phyloP scores from a whole-genome alignment of 441 rosid species.

The Capsella rubella region DNA sequence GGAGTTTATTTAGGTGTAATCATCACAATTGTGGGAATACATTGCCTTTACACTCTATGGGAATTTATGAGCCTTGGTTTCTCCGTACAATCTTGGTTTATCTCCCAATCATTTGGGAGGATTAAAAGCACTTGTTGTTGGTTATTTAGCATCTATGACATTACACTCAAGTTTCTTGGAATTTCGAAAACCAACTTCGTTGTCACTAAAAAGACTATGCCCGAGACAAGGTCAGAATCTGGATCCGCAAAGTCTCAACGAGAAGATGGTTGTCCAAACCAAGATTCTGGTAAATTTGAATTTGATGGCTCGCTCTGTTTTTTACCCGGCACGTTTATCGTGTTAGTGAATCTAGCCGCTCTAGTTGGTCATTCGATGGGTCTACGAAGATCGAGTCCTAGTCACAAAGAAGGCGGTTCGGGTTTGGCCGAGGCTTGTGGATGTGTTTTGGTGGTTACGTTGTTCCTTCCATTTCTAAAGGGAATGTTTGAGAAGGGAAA shows the following conservation, averaged over 20 bases:
- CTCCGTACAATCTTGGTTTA: slow-evolving; percentile 25
- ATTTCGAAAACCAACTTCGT: slow-evolving; percentile 58
- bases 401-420: slow-evolving; percentile 28
- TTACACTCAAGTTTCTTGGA: slow-evolving; percentile 54
- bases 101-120: slow-evolving; percentile 33
- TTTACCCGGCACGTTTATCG: slow-evolving; percentile 64
- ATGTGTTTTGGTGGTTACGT: slow-evolving; percentile 33
- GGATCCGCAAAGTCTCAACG: neutral
- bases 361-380: slow-evolving; percentile 35
- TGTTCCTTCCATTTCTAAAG: slow-evolving; percentile 36
- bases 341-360: slow-evolving; percentile 54
- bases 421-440: slow-evolving; percentile 35
- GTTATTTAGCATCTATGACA: slow-evolving; percentile 51
- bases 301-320: slow-evolving; percentile 59
- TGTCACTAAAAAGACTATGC: slow-evolving; percentile 56
- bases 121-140: slow-evolving; percentile 45
- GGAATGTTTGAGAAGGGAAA: slow-evolving; percentile 60
- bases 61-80: slow-evolving; percentile 40
- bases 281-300: slow-evolving; percentile 47
- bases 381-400: slow-evolving; percentile 15
- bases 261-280: slow-evolving; percentile 12
- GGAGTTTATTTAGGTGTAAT: slow-evolving; percentile 26
- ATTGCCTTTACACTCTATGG: slow-evolving; percentile 39
- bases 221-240: slow-evolving; percentile 13
- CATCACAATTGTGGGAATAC: slow-evolving; percentile 34